Evolutionary conservation across 2,329 filamentous ascomycete genomes (phyloP).

Genomic region (Shiraia bambusicola): DNA sequence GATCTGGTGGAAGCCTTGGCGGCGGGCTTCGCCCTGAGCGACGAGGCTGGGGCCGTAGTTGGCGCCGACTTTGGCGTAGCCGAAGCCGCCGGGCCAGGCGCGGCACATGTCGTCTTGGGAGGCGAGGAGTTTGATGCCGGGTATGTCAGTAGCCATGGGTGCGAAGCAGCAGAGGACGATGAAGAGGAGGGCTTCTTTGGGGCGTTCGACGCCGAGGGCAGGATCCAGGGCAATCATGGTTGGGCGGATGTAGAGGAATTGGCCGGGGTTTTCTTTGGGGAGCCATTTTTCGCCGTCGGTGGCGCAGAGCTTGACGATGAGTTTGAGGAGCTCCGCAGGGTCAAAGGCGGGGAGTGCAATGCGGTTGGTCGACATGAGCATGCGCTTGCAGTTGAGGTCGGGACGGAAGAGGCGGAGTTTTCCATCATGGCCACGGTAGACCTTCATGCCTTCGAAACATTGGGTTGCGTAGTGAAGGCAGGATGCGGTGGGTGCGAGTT

Average conservation of each 20-base stretch:
- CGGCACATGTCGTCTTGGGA: conserved; percentile 79
- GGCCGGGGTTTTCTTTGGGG: conserved; percentile 65
- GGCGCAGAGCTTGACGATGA: conserved; percentile 70
- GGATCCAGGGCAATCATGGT: conserved; percentile 82
- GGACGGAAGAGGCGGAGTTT: conserved; percentile 77
- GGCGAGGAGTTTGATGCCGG: conserved; percentile 69
- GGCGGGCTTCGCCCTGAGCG: conserved; percentile 73
- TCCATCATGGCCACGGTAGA: conserved; percentile 67
- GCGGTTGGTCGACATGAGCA: conserved; percentile 57
- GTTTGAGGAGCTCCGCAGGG: conserved; percentile 69
- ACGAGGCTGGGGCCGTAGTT: conserved; percentile 87
- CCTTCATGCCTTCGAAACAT: conserved; percentile 87
- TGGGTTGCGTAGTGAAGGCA: conserved; percentile 87
- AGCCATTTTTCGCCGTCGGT: conserved; percentile 79
- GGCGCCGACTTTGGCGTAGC: conserved; percentile 87
- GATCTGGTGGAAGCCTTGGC: conserved; percentile 79
- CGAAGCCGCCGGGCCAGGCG: conserved; percentile 91
- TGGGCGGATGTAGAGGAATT: conserved; percentile 81
- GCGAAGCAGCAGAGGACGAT: conserved; percentile 63
- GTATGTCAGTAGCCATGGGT: conserved; percentile 42
- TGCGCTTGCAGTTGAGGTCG: conserved; percentile 68
- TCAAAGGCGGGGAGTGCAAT: conserved; percentile 76
- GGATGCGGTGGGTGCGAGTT: conserved; percentile 77
- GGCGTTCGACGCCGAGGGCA: conserved; percentile 77
- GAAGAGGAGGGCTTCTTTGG: conserved; percentile 84